These are phyloP conservation scores for Vitellaria paradoxa DNA, from an alignment of 179 eudicot genomes.

Conservation along the genomic window DNA sequence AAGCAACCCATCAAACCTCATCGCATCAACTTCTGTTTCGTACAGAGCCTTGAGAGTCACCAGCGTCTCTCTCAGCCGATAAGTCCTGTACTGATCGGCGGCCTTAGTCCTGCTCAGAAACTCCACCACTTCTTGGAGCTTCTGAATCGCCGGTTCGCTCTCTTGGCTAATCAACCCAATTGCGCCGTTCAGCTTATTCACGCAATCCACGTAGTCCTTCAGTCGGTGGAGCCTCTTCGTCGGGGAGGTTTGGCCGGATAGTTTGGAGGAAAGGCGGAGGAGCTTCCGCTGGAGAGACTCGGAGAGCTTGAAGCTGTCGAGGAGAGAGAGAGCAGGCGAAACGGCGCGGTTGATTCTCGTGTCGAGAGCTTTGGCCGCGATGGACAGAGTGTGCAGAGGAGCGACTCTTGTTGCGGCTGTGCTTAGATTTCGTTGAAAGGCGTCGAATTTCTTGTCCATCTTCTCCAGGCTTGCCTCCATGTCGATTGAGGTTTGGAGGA, in stretches of 20 bases:
- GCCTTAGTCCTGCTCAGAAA: conserved; percentile 50
- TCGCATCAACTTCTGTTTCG: conserved; percentile 44
- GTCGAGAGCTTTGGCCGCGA: conserved; percentile 43
- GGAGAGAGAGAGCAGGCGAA: conserved; percentile 40
- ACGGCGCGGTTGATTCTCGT: conserved; percentile 46
- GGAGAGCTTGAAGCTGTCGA: conserved; percentile 36
- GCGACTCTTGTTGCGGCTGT: conserved; percentile 34
- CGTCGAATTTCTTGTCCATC: conserved; percentile 24
- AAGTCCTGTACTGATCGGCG: conserved; percentile 38
- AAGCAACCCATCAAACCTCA: conserved; percentile 48
- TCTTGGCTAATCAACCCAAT: conserved; percentile 32
- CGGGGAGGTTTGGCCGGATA: conserved; percentile 18
- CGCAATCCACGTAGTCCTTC: conserved; percentile 36
- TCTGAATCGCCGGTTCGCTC: conserved; percentile 47
- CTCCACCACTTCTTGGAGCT: conserved; percentile 54
- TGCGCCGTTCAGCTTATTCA: conserved; percentile 31
- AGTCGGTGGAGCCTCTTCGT: conserved; percentile 27
- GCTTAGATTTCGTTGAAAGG: conserved; percentile 23
- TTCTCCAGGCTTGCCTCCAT: conserved; percentile 23
- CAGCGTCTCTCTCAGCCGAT: conserved; percentile 42
- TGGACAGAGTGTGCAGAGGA: conserved; percentile 43
- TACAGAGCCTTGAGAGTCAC: conserved; percentile 39
- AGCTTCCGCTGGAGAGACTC: conserved; percentile 39
- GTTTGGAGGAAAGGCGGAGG: conserved; percentile 22
- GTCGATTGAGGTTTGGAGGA: conserved; percentile 23